phyloP scores from a whole-genome alignment of 257 asterid species.

The Solanum dulcamara region DNA sequence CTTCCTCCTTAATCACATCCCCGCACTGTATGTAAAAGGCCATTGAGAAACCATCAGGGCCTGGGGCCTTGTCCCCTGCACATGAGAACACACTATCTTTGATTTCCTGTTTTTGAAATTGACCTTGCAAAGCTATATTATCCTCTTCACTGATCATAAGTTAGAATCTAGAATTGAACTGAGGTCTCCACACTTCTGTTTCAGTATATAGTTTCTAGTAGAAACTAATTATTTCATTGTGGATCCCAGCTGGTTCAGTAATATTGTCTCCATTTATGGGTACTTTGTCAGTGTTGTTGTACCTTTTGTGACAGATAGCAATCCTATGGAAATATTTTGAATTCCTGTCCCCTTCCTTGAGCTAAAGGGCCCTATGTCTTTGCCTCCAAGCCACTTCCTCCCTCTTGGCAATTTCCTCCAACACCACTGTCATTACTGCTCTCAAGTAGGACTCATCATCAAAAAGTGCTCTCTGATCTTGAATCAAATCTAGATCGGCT shows the following conservation, averaged over 20 bases:
- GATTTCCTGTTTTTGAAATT: neutral
- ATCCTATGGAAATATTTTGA: neutral
- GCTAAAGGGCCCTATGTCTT: neutral
- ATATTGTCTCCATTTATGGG: neutral
- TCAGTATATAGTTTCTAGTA: too few species aligned
- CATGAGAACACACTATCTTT: neutral
- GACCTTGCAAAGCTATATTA: neutral
- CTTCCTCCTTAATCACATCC: neutral
- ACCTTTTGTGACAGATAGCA: neutral
- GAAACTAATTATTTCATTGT: neutral
- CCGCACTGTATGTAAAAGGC: too few species aligned
- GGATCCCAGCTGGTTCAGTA: neutral
- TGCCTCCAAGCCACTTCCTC: neutral
- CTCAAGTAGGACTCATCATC: neutral
- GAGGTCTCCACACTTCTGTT: neutral
- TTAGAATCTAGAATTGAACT: neutral
- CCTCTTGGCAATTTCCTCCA: neutral
- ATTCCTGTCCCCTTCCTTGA: neutral
- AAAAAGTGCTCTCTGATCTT: neutral
- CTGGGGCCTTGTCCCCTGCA: neutral
- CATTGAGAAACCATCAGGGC: neutral
- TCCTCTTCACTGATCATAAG: neutral
- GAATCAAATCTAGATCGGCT: neutral
- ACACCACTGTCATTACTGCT: too few species aligned
- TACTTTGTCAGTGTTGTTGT: neutral